Conservation (phyloP, 306 rosid species). For the Hippophae tibetana region DNA sequence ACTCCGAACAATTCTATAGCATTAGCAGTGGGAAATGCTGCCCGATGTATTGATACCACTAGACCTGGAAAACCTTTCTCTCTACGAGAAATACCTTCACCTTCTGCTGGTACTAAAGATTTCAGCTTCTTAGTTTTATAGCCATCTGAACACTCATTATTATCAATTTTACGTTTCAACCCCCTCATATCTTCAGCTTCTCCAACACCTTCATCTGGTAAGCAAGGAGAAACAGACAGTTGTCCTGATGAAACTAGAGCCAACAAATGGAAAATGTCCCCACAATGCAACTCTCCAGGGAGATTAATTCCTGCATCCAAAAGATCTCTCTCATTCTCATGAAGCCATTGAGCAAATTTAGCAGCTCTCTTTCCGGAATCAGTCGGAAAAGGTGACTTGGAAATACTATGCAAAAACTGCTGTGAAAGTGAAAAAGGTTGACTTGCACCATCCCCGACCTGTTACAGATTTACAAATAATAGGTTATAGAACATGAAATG, state of each 20-base stretch:
- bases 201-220: conserved; percentile 85
- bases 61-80: conserved; percentile 97
- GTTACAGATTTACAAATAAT: conserved; percentile 15
- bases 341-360: conserved; percentile 55
- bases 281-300: conserved; percentile 66
- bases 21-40: conserved; percentile 41
- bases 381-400: conserved; percentile 72
- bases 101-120: conserved; percentile 50
- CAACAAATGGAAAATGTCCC: conserved; percentile 72
- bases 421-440: conserved; percentile 74
- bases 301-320: conserved; percentile 47
- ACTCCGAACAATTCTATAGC: conserved; percentile 45
- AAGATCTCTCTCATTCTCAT: conserved; percentile 53
- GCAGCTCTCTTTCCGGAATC: conserved; percentile 63
- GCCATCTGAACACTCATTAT: conserved; percentile 34
- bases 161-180: conserved; percentile 59
- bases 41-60: conserved; percentile 33
- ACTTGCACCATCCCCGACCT: conserved; percentile 64
- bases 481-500: too few species aligned
- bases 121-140: conserved; percentile 52
- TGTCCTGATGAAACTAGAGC: conserved; percentile 71
- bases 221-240: conserved; percentile 53
- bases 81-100: conserved; percentile 85
- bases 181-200: conserved; percentile 77
- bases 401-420: conserved; percentile 59